Evolutionary conservation across 352 stramenopile species (phyloP), one percentile per base, ranked within the genome.

Genomic region (Elongisporangium prolatum): DNA sequence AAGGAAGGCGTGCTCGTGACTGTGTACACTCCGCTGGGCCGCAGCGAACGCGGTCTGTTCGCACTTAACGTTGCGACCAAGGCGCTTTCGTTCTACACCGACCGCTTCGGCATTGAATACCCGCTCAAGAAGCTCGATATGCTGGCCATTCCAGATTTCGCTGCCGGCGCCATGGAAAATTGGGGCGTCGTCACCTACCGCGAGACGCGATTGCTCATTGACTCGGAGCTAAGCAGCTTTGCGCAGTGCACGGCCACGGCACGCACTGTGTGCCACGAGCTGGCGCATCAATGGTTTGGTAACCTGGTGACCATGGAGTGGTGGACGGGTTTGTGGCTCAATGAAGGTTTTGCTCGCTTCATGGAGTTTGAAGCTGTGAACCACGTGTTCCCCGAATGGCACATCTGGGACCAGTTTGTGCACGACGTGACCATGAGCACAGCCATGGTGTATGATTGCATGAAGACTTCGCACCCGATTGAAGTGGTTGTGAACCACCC

Each of bases 271-370:
- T 98, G 91, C 48, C 97, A 99, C 71, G 97, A 99, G 75, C 86
- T 99, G 6, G 96, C 97, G 0, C 97, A 99, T 78, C 96, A 98
- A 59, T 91, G 80, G 84, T 98, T 99, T 57, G 96, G 97, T 44
- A 99, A 99, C 67, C 72, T 99, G 0, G 97, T 99, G 13, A 99
- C 97, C 8, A 99, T 99, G 96, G 83, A 93, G 21, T 99, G 97
- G 80, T 98, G 93, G 93, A 95, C 91, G n/a, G 87, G 89, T 4
- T 67, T 98, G 37, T 98, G 93, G 93, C 81, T 99, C 3, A 99
- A 99, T 71, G 97, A 99, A 69, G 96, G 96, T 20, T 99, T 99
- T 68, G 97, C 97, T 2, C 89, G 74, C 47, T 99, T 96, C 81
- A 98, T 98, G 74, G 96, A 99, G 71, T 97, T 97, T 53, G 93